Conservation (phyloP, 2,329 filamentous ascomycete genomes). For the Trichophyton benhamiae region DNA sequence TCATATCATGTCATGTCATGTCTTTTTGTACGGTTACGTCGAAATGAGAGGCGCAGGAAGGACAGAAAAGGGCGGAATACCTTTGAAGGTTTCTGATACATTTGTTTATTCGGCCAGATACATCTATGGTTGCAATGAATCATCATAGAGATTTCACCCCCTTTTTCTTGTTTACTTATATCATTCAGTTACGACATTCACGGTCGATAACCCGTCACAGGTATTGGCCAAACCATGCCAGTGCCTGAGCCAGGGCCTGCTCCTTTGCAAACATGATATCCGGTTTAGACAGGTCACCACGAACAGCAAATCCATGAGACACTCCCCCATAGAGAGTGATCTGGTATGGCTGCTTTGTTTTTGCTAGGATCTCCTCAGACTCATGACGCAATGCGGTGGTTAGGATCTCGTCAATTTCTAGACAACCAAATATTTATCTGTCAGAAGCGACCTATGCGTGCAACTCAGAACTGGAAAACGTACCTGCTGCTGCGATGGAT, state of each 20-base stretch:
- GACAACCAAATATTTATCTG: neutral
- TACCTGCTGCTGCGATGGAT: conserved; percentile 49
- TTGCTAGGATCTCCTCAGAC: conserved; percentile 44
- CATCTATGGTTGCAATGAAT: conserved; percentile 3
- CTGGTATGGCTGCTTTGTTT: conserved; percentile 51
- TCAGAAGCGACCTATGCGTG: neutral
- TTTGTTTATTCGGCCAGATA: conserved; percentile 2
- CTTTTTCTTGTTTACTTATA: neutral
- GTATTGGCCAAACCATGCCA: conserved; percentile 46
- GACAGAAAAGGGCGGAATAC: conserved; percentile 4
- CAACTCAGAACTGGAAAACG: conserved; percentile 12
- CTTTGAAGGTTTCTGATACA: conserved; percentile 3
- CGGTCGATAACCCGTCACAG: neutral
- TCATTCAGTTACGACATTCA: neutral
- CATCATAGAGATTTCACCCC: neutral
- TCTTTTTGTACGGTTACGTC: conserved; percentile 5
- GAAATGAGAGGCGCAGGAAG: conserved; percentile 6
- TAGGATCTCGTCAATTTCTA: conserved; percentile 48
- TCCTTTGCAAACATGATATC: conserved; percentile 56
- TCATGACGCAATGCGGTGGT: conserved; percentile 44
- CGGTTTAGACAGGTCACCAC: conserved; percentile 46
- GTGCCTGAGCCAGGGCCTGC: conserved; percentile 61
- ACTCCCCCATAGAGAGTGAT: conserved; percentile 59
- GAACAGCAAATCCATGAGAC: conserved; percentile 59
- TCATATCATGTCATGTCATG: conserved; percentile 4